phyloP scores from a whole-genome alignment of 257 asterid genomes.

The Jacaranda copaia region DNA sequence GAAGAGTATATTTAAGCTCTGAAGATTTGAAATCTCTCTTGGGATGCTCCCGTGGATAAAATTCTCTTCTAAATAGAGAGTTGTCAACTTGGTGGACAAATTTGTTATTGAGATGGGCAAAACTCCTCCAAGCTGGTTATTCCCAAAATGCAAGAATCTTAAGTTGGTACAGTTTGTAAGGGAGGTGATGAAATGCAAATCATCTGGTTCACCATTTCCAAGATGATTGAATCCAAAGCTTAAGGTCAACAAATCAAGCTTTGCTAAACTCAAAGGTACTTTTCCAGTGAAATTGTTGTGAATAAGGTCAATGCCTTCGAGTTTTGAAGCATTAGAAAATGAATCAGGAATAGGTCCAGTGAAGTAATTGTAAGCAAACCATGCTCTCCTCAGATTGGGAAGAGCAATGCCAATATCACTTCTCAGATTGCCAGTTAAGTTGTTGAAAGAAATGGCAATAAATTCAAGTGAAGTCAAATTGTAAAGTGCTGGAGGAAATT shows the following conservation, averaged over 20 bases:
- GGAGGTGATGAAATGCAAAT: slow-evolving; percentile 42
- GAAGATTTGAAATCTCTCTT: slow-evolving; percentile 48
- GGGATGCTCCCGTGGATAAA: slow-evolving; percentile 54
- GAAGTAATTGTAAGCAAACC: slow-evolving; percentile 51
- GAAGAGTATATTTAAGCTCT: slow-evolving; percentile 39
- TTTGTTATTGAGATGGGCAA: slow-evolving; percentile 49
- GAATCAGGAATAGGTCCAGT: slow-evolving; percentile 54
- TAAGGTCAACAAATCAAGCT: slow-evolving; percentile 39
- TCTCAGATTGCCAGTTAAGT: slow-evolving; percentile 49
- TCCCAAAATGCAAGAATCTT: slow-evolving; percentile 39
- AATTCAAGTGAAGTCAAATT: slow-evolving; percentile 49
- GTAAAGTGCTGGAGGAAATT: slow-evolving; percentile 49
- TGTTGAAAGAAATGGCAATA: slow-evolving; percentile 46
- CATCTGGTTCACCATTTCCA: slow-evolving; percentile 46
- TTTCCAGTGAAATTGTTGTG: slow-evolving; percentile 53
- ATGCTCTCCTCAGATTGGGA: slow-evolving; percentile 44
- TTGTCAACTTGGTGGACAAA: slow-evolving; percentile 46
- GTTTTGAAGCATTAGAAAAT: slow-evolving; percentile 48
- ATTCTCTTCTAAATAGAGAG: slow-evolving; percentile 42
- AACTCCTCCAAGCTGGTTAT: slow-evolving; percentile 49
- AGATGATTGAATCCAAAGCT: slow-evolving; percentile 42
- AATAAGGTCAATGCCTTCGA: slow-evolving; percentile 43
- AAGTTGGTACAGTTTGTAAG: slow-evolving; percentile 54
- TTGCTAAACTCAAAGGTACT: slow-evolving; percentile 46
- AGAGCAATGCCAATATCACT: slow-evolving; percentile 48